These are phyloP conservation scores for Mariannaea sp. DNA, from an alignment of 2,329 filamentous ascomycete species.

Conservation along the genomic window DNA sequence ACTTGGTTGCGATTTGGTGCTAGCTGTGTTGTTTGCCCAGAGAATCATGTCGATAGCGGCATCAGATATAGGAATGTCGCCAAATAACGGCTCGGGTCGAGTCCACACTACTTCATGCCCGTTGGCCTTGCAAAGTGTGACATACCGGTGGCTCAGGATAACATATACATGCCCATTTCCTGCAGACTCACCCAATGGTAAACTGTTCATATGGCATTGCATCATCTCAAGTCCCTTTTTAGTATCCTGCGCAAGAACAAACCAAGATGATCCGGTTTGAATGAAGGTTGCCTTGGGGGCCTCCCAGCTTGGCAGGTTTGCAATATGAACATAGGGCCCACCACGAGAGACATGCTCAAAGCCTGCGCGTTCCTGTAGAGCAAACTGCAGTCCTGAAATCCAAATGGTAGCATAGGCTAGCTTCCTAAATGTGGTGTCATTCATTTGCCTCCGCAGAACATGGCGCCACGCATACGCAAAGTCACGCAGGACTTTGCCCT, in stretches of 20 bases:
- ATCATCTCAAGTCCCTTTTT: constrained; percentile 23
- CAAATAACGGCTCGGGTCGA: constrained; percentile 18
- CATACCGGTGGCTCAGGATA: constrained; percentile 23
- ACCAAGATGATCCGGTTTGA: constrained; percentile 24
- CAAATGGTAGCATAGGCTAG: constrained; percentile 27
- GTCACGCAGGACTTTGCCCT: constrained; percentile 21
- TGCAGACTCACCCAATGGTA: background rate
- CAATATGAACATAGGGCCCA: constrained; percentile 21
- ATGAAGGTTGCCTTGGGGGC: constrained; percentile 14
- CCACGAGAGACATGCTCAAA: constrained; percentile 21
- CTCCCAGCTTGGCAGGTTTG: constrained; percentile 27
- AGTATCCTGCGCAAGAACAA: constrained; percentile 20
- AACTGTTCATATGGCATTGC: constrained; percentile 14
- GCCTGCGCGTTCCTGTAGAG: constrained; percentile 11
- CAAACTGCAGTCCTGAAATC: constrained; percentile 25
- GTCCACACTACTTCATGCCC: constrained; percentile 14
- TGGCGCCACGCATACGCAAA: constrained; percentile 32
- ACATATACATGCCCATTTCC: constrained; percentile 10
- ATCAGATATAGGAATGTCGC: constrained; percentile 1
- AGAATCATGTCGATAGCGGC: constrained; percentile 28
- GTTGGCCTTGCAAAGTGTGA: constrained; percentile 19
- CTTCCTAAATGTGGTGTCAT: constrained; percentile 22
- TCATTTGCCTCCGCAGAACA: constrained; percentile 24
- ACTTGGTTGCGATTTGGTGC: constrained; percentile 1
- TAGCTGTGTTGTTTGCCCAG: constrained; percentile 17